Conservation (phyloP, 257 asterid genomes). For the Galeopsis tetrahit region DNA sequence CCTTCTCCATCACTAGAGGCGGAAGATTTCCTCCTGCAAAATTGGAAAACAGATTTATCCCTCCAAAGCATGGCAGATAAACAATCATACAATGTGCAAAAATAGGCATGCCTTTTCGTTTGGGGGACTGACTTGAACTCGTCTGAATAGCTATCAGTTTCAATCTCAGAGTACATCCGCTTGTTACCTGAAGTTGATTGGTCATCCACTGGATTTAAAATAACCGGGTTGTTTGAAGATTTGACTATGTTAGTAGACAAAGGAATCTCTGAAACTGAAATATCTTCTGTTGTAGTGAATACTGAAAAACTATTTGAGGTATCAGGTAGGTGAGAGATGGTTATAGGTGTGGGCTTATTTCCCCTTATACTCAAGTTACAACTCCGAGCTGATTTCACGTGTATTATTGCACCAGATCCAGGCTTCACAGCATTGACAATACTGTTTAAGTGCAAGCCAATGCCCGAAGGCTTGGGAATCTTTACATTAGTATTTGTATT, state of each 20-base stretch:
- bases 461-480: conserved; percentile 64
- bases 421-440: conserved; percentile 51
- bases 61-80: conserved; percentile 22
- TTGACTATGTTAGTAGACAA: conserved; percentile 36
- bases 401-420: conserved; percentile 51
- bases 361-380: conserved; percentile 48
- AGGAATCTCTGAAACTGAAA: conserved; percentile 38
- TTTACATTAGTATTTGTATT: conserved; percentile 36
- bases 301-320: conserved; percentile 34
- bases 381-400: conserved; percentile 49
- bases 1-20: conserved; percentile 53
- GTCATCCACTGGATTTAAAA: conserved; percentile 43
- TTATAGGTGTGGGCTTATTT: conserved; percentile 43
- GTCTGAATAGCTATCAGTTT: conserved; percentile 39
- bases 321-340: conserved; percentile 35
- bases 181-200: conserved; percentile 44
- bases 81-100: conserved; percentile 17
- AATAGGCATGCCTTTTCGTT: conserved; percentile 63
- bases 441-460: conserved; percentile 82
- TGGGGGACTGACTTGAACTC: conserved; percentile 53
- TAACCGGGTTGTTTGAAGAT: conserved; percentile 40
- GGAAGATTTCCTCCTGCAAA: conserved; percentile 55
- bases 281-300: conserved; percentile 40
- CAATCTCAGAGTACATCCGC: conserved; percentile 37
- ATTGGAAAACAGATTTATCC: conserved; percentile 29